Conservation (phyloP, 176 grass and related monocot species). For the Tillandsia leiboldiana region DNA sequence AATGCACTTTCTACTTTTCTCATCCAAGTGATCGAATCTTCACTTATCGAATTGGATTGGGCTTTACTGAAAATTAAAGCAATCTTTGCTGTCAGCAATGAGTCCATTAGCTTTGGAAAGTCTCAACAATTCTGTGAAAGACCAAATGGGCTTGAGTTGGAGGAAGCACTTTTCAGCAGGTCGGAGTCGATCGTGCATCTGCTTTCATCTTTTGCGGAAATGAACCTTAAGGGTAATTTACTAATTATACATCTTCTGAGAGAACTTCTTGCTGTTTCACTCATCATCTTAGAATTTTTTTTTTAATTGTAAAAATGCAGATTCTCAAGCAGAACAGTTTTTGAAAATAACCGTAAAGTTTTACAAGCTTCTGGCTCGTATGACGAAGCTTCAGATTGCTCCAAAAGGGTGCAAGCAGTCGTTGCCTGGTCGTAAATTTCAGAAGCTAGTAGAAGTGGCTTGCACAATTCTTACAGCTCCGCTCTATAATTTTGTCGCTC, state of each 20-base stretch:
- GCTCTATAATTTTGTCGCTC: constrained; percentile 52
- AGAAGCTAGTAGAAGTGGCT: constrained; percentile 75
- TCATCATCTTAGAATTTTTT: constrained; percentile 14
- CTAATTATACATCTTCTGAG: background rate
- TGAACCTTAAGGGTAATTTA: constrained; percentile 42
- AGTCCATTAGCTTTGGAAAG: constrained; percentile 25
- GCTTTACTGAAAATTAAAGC: constrained; percentile 48
- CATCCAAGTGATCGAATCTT: constrained; percentile 56
- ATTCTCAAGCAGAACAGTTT: constrained; percentile 69
- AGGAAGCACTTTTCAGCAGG: constrained; percentile 78
- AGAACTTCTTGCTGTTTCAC: background rate
- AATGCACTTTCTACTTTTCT: constrained; percentile 40
- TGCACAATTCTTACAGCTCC: constrained; percentile 66
- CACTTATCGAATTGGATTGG: constrained; percentile 71
- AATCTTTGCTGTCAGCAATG: constrained; percentile 33
- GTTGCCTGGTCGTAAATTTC: constrained; percentile 55
- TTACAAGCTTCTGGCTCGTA: constrained; percentile 69
- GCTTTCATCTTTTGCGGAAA: constrained; percentile 60
- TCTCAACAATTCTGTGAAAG: constrained; percentile 42
- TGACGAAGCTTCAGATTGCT: constrained; percentile 66
- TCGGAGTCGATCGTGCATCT: constrained; percentile 48
- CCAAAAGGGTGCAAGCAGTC: constrained; percentile 53
- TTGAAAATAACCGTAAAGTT: constrained; percentile 61
- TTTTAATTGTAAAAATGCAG: constrained; percentile 35
- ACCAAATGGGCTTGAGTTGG: constrained; percentile 31